Evolutionary conservation across 305 asterid genomes (phyloP).

Genomic region (Fraxinus albicans): DNA sequence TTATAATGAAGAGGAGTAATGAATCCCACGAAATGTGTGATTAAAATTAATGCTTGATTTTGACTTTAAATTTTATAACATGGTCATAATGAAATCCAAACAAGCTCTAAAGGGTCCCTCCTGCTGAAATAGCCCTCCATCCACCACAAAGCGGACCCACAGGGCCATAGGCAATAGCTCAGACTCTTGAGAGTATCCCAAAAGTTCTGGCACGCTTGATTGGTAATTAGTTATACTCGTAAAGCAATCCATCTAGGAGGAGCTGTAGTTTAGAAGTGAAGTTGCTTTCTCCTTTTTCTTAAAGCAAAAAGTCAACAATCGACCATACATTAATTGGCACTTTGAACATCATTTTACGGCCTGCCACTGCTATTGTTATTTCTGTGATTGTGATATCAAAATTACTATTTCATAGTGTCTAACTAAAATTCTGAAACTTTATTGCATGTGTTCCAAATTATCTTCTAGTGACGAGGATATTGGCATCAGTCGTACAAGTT

Average conservation of each 20-base stretch:
- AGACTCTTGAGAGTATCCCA: not conserved
- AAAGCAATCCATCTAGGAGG: not conserved
- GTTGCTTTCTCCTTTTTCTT: not conserved
- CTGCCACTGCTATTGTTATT: not conserved
- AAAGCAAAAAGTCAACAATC: not conserved
- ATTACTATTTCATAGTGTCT: not conserved
- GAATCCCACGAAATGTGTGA: not conserved
- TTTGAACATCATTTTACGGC: not conserved
- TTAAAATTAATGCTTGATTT: not conserved
- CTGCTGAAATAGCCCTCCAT: not conserved
- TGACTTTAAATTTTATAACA: not conserved
- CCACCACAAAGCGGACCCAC: not conserved
- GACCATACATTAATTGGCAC: not conserved
- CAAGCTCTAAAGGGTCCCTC: not conserved
- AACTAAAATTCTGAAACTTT: not conserved
- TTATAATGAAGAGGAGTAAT: not conserved
- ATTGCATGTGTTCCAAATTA: not conserved
- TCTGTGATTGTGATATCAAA: not conserved
- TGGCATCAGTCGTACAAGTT: constrained; percentile 6
- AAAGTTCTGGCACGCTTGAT: not conserved
- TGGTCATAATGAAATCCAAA: not conserved
- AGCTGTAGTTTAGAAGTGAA: not conserved
- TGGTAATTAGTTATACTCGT: not conserved
- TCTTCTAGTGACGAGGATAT: not conserved
- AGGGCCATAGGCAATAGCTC: not conserved